phyloP scores from a whole-genome alignment of 2,329 filamentous ascomycete genomes.

The Ceratocystis colombiana region DNA sequence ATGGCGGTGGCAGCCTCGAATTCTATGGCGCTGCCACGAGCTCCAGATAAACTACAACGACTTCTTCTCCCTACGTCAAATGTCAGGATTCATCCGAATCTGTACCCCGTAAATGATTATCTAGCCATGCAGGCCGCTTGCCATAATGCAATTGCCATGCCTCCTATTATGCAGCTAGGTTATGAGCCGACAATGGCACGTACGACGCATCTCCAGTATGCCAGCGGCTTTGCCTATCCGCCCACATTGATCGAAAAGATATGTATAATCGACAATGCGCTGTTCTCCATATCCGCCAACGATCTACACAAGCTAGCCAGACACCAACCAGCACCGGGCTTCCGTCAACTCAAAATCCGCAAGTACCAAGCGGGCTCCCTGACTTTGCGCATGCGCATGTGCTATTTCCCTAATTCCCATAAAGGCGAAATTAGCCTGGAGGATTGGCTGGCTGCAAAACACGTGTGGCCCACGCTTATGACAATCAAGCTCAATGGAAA shows the following conservation, averaged over 20 bases:
- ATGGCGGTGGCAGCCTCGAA: neutral
- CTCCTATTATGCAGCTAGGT: neutral
- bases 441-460: constrained; percentile 8
- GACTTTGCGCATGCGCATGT: constrained; percentile 15
- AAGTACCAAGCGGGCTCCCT: constrained; percentile 15
- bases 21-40: neutral
- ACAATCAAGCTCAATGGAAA: constrained; percentile 15
- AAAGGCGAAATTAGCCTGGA: neutral
- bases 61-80: neutral
- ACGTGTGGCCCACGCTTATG: constrained; percentile 8
- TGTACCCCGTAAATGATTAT: neutral
- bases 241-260: constrained; percentile 8
- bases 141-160: neutral
- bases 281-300: neutral
- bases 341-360: constrained; percentile 10
- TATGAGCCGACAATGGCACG: neutral
- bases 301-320: neutral
- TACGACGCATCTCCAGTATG: constrained; percentile 5
- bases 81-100: neutral
- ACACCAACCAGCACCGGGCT: neutral
- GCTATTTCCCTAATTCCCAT: neutral
- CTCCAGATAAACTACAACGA: neutral
- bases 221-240: constrained; percentile 5
- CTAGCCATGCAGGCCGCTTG: neutral
- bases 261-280: neutral